These are phyloP conservation scores for Exophiala alcalophila DNA, from an alignment of 2,329 filamentous ascomycete genomes.

Conservation along the genomic window DNA sequence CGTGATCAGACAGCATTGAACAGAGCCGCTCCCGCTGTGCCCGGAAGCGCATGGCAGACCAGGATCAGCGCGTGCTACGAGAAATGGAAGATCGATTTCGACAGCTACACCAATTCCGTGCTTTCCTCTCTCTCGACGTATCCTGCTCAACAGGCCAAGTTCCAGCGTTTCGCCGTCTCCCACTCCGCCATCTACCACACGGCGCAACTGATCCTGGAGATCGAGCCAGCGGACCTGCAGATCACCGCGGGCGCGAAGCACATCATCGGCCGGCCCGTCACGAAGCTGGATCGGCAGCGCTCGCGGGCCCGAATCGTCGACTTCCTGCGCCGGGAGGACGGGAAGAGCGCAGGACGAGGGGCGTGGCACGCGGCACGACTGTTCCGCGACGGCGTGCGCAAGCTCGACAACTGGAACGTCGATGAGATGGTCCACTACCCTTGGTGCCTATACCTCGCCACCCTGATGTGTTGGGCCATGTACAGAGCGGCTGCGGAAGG, in stretches of 20 bases:
- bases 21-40: too few species aligned
- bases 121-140: conserved; percentile 35
- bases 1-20: conserved; percentile 53
- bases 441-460: conserved; percentile 61
- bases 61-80: conserved; percentile 55
- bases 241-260: conserved; percentile 60
- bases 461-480: conserved; percentile 54
- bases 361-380: conserved; percentile 56
- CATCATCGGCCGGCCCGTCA: conserved; percentile 57
- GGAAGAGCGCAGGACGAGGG: conserved; percentile 41
- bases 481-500: conserved; percentile 56
- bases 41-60: too few species aligned
- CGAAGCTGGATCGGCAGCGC: conserved; percentile 49
- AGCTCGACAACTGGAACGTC: conserved; percentile 51
- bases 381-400: conserved; percentile 50
- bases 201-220: conserved; percentile 55
- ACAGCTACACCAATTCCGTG: conserved; percentile 48
- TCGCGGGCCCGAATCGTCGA: conserved; percentile 52
- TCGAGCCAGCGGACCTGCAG: conserved; percentile 60
- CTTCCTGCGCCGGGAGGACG: conserved; percentile 41
- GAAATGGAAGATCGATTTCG: conserved; percentile 59
- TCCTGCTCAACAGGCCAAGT: conserved; percentile 35
- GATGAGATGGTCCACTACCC: conserved; percentile 59
- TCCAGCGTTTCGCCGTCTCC: conserved; percentile 49
- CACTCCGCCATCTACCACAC: conserved; percentile 58